Base-by-base conservation (phyloP, 768 basidiomycete genomes). In the Mycena rosella region DNA sequence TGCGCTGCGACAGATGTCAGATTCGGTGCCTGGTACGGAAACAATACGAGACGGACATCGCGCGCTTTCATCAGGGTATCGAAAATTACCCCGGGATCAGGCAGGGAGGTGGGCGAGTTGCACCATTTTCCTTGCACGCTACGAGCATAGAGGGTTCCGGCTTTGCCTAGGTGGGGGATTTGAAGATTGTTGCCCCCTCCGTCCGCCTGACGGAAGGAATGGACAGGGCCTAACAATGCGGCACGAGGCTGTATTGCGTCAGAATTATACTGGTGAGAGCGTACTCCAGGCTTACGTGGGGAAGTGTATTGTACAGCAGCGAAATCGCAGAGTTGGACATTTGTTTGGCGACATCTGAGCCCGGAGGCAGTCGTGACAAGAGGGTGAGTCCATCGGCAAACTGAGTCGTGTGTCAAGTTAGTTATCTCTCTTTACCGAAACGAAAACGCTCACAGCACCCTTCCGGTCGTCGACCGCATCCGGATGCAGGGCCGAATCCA, bases 1-100 rank as follows among this genome's bases (percentile, higher is more conserved):
- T 60, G 57, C 78, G 80, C 74, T 82, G 68, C 74, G 36, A 75
- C 71, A 47, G 72, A 29, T n/a, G n/a, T 75, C 67, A 3, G 54
- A 10, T 1, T 18, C 45, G 13, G 26, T 32, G 8, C 18, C n/a
- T 26, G 22, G 38, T 34, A 36, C 17, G 22, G 13, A 29, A 48
- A 52, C 24, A 40, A 57, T 74, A 72, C 51, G 68, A 40, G 18
- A 85, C 56, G 78, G 75, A 73, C 84, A 65, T 47, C 76, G 70
- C 63, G 81, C 61, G 75, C 73, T 74, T 81, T 70, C n/a, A 93
- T 75, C 26, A 93, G 82, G 3, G 81, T 79, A 66, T 93, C 91
- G 60, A 90, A 93, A 20, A 93, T 78, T 1, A 88, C 69, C 0
- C 83, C 85, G 20, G 91, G 78, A 65, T 89, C 88, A 20, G 89